Evolutionary conservation across 2,329 filamentous ascomycete genomes (phyloP), one percentile per base, ranked within the genome.

Genomic region (Calonectria hongkongensis): DNA sequence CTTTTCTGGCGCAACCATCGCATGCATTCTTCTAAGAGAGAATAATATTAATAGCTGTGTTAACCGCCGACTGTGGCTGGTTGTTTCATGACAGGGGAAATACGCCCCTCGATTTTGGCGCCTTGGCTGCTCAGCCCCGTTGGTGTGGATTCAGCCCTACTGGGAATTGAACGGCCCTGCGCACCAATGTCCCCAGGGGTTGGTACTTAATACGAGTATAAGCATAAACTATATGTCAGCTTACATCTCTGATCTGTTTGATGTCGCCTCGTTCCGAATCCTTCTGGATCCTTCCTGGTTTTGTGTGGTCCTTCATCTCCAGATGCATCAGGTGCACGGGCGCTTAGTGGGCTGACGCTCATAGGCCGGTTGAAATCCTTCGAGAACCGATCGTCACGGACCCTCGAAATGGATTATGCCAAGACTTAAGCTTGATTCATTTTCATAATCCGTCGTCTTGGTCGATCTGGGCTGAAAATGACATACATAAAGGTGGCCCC

Each of bases 161-260:
- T 18, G 33, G 25, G 54, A 60, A 60, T 28, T 25, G 13, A n/a
- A 25, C 45, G 45, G 45, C 45, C n/a, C 5, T 25, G n/a, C 10
- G 10, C 5, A 33, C 10, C 9, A 16, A 36, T 15, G 30, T 2
- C 33, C 33, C 33, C 21, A 27, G 13, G 21, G 12, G n/a, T 39
- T 18, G 33, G 36, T 60, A 39, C 54, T 28, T 18, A 18, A 60
- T 60, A 25, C 4, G 33, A 13, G 54, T 41, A 41, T 41, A 18
- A 60, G 54, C 36, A 60, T 60, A 60, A 41, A 60, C n/a, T 27
- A 25, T 18, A 41, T 60, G 54, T 60, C 54, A 60, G 54, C 54
- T 39, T 21, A 15, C 10, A 25, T 41, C 33, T 28, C 18, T 6
- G 25, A 25, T 25, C 6, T 28, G 54, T 60, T 60, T 43, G 54